phyloP scores from a whole-genome alignment of 1,284 basidiomycete genomes.

The Trichosporon sp. region DNA sequence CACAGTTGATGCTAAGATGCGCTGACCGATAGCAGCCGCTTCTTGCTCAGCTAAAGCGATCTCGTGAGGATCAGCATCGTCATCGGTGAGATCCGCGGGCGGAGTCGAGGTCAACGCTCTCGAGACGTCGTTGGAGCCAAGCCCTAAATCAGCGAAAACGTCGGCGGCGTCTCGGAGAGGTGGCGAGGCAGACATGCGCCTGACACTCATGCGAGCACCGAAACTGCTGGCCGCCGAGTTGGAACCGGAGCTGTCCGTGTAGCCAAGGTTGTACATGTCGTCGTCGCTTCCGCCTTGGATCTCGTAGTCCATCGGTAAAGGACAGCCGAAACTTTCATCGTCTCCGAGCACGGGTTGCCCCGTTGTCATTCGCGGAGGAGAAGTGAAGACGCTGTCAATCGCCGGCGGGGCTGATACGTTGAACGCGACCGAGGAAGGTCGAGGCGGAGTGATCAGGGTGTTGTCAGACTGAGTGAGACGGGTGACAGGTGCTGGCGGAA shows the following conservation, averaged over 20 bases:
- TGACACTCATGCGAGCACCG: not conserved
- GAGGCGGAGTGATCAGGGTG: not conserved
- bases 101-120: constrained; percentile 6
- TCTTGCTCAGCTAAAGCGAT: constrained; percentile 11
- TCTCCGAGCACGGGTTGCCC: not conserved
- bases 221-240: not conserved
- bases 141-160: constrained; percentile 8
- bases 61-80: constrained; percentile 3
- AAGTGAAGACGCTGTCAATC: not conserved
- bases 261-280: not conserved
- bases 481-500: not conserved
- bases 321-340: not conserved
- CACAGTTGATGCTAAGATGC: constrained; percentile 18
- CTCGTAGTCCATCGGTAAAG: not conserved
- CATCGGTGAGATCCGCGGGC: not conserved
- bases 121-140: not conserved
- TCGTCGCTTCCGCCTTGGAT: not conserved
- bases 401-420: not conserved
- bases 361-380: not conserved
- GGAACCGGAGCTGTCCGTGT: not conserved
- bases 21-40: constrained; percentile 13
- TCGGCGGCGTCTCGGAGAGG: constrained; percentile 10
- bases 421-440: not conserved
- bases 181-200: constrained; percentile 2
- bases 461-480: not conserved